phyloP scores from a whole-genome alignment of 306 rosid genomes.

The Sicyos edulis region DNA sequence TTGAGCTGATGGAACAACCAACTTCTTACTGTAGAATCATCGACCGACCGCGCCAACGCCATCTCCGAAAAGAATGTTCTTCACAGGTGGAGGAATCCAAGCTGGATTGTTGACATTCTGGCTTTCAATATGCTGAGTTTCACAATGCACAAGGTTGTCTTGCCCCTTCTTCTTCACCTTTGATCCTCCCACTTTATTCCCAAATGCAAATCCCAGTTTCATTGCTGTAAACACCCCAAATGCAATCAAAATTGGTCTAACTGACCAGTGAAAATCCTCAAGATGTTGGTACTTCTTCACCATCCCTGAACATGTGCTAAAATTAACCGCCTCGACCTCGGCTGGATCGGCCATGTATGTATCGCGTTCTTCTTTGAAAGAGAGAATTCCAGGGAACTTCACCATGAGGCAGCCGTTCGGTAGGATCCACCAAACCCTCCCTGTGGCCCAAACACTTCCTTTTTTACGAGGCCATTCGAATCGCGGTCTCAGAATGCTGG shows the following conservation, averaged over 20 bases:
- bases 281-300: slow-evolving; percentile 76
- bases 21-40: neutral
- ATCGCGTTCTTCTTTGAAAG: slow-evolving; percentile 42
- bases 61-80: slow-evolving; percentile 58
- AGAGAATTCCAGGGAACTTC: slow-evolving; percentile 69
- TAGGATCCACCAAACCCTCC: slow-evolving; percentile 68
- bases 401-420: slow-evolving; percentile 80
- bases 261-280: slow-evolving; percentile 88
- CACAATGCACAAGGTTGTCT: slow-evolving; percentile 34
- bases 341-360: slow-evolving; percentile 76
- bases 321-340: slow-evolving; percentile 66
- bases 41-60: slow-evolving; percentile 30
- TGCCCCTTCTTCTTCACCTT: slow-evolving; percentile 34
- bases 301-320: slow-evolving; percentile 54
- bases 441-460: slow-evolving; percentile 53
- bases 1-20: neutral
- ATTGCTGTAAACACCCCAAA: slow-evolving; percentile 63
- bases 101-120: slow-evolving; percentile 42
- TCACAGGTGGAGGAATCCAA: slow-evolving; percentile 65
- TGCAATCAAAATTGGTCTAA: slow-evolving; percentile 68
- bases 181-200: slow-evolving; percentile 43
- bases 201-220: slow-evolving; percentile 55
- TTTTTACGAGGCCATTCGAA: slow-evolving; percentile 74
- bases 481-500: slow-evolving; percentile 53
- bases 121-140: slow-evolving; percentile 36